Conservation (phyloP, 192 early-diverging fungal species). For the Umbelopsis sp. region DNA sequence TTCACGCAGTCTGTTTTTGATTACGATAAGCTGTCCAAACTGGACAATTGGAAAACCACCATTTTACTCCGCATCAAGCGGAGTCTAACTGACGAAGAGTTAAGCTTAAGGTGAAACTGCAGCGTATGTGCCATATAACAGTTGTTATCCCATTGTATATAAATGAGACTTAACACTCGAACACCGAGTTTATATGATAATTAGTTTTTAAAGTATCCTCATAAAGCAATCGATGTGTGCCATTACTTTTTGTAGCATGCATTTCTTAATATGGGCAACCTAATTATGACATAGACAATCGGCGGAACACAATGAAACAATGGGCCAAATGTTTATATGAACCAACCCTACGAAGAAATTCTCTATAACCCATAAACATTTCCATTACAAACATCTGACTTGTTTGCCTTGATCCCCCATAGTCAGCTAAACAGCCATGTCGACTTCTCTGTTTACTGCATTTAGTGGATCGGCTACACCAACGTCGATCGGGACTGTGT, state of each 20-base stretch:
- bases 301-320: too few relatives aligned
- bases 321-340: too few relatives aligned
- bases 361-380: neutral
- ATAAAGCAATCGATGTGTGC: too few relatives aligned
- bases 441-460: neutral
- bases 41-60: constrained; percentile 97
- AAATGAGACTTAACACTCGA: too few relatives aligned
- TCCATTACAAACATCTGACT: neutral
- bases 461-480: neutral
- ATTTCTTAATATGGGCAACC: too few relatives aligned
- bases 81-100: neutral
- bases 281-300: too few relatives aligned
- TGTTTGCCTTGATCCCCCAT: neutral
- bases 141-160: neutral
- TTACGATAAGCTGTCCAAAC: constrained; percentile 86
- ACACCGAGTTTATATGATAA: too few relatives aligned
- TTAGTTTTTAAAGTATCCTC: too few relatives aligned
- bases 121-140: neutral
- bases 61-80: constrained; percentile 83
- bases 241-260: too few relatives aligned
- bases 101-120: neutral
- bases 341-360: too few relatives aligned
- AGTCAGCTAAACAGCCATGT: neutral
- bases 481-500: neutral
- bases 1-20: constrained; percentile 82